A percentile compares a stretch with the other conserved stretches of the same genome.
Evolutionary conservation across 2,329 filamentous ascomycete species (phyloP).

Genomic region (Beauveria pseudobassiana): DNA sequence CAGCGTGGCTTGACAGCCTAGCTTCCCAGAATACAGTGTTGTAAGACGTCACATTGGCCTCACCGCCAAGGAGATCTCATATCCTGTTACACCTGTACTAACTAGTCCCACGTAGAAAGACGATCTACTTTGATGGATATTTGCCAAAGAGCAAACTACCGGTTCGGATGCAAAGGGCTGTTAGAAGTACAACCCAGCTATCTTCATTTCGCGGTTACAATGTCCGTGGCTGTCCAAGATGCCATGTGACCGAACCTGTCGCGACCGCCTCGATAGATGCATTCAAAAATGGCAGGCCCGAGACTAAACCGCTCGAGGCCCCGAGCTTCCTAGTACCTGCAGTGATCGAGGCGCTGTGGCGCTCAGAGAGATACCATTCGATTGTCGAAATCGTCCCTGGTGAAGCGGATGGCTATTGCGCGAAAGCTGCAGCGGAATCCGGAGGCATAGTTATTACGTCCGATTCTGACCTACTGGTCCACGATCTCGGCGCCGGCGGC

Average conservation of each 20-base stretch:
- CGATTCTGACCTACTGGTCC: constrained; percentile 81
- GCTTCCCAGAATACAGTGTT: constrained; percentile 48
- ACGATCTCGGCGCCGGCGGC: constrained; percentile 58
- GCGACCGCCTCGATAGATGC: constrained; percentile 14
- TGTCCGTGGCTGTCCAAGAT: constrained; percentile 19
- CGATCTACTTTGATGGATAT: constrained; percentile 80
- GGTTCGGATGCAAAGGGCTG: constrained; percentile 54
- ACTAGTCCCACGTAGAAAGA: constrained; percentile 37
- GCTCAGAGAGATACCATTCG: constrained; percentile 32
- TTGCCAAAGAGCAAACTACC: constrained; percentile 60
- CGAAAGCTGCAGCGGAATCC: constrained; percentile 47
- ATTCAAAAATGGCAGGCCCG: constrained; percentile 19
- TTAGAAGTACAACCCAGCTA: constrained; percentile 49
- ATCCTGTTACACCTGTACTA: constrained; percentile 13
- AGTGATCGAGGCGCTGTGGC: constrained; percentile 61
- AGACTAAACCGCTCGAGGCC: constrained; percentile 32
- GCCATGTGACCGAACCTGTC: constrained; percentile 14
- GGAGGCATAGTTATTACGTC: constrained; percentile 61
- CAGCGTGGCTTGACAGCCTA: constrained; percentile 57
- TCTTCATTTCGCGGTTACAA: constrained; percentile 34
- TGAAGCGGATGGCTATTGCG: constrained; percentile 81
- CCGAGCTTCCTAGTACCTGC: constrained; percentile 71
- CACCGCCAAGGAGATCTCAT: not conserved
- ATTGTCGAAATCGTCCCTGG: constrained; percentile 60
- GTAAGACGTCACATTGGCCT: constrained; percentile 35